phyloP scores from a whole-genome alignment of 2,329 filamentous ascomycete genomes.

The Neodidymelliopsis sp. region DNA sequence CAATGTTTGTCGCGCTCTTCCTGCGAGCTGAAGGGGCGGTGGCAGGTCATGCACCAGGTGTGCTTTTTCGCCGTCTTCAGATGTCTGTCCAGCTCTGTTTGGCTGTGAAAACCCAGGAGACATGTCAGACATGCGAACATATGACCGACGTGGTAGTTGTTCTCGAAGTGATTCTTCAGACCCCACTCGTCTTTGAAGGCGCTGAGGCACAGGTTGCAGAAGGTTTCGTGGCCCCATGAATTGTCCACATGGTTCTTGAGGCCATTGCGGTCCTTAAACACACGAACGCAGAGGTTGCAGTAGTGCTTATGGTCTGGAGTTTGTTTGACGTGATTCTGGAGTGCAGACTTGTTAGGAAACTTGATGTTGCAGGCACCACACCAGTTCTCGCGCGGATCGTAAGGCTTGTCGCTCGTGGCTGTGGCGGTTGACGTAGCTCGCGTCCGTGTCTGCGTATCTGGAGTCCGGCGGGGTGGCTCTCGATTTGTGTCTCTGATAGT shows the following conservation, averaged over 20 bases:
- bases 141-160: slow-evolving; percentile 39
- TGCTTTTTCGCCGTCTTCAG: slow-evolving; percentile 37
- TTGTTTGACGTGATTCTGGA: slow-evolving; percentile 39
- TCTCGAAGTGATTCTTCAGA: slow-evolving; percentile 45
- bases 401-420: slow-evolving; percentile 17
- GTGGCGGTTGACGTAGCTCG: slow-evolving; percentile 18
- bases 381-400: slow-evolving; percentile 39
- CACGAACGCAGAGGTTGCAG: slow-evolving; percentile 46
- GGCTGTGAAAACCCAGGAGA: slow-evolving; percentile 34
- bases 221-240: slow-evolving; percentile 34
- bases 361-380: slow-evolving; percentile 41
- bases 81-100: slow-evolving; percentile 33
- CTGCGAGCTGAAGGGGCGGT: slow-evolving; percentile 38
- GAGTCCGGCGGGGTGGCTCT: background rate
- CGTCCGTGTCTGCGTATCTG: slow-evolving; percentile 7
- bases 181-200: slow-evolving; percentile 44
- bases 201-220: slow-evolving; percentile 45
- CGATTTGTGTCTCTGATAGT: slow-evolving; percentile 19
- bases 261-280: slow-evolving; percentile 46
- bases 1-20: slow-evolving; percentile 45
- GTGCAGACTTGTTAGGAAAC: slow-evolving; percentile 31
- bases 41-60: slow-evolving; percentile 39
- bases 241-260: slow-evolving; percentile 47
- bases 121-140: slow-evolving; percentile 40
- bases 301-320: slow-evolving; percentile 38